phyloP scores from a whole-genome alignment of 441 rosid species.

The Gossypium lobatum region DNA sequence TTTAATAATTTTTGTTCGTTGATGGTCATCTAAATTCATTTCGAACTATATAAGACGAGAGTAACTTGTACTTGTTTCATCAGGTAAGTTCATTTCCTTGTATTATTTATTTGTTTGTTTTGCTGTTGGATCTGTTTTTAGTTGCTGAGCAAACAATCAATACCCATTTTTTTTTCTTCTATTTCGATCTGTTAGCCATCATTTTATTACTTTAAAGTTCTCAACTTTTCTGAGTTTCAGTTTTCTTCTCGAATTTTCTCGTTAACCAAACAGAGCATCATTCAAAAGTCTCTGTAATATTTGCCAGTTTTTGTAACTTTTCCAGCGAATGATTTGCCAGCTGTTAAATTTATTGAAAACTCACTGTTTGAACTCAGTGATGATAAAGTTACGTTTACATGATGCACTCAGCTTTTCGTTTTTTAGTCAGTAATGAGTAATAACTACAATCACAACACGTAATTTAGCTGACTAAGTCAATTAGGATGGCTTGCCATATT shows the following conservation, averaged over 20 bases:
- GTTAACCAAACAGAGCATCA: slow-evolving; percentile 9
- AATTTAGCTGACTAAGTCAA: slow-evolving; percentile 15
- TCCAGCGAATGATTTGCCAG: neutral
- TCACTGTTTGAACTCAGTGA: neutral
- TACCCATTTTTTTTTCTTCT: neutral
- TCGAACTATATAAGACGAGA: neutral
- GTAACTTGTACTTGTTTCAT: neutral
- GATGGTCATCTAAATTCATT: slow-evolving; percentile 47
- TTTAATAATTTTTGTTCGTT: slow-evolving; percentile 25
- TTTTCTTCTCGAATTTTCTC: slow-evolving; percentile 20
- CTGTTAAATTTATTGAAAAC: neutral
- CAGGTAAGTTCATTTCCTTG: slow-evolving; percentile 16
- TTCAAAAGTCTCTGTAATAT: neutral
- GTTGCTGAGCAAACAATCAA: slow-evolving; percentile 6
- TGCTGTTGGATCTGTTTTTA: slow-evolving; percentile 21
- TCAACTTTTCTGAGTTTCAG: neutral
- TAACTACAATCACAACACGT: neutral
- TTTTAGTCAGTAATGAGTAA: neutral
- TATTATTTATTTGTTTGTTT: neutral
- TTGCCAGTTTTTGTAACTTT: neutral
- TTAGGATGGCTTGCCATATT: neutral
- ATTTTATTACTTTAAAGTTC: neutral
- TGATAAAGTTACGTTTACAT: neutral
- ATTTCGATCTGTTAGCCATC: neutral
- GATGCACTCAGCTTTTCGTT: neutral